Percentiles rank a stretch among this genome's conserved stretches.
phyloP scores from a whole-genome alignment of 2,329 filamentous ascomycete genomes.

The Zymoseptoria pseudotritici region DNA sequence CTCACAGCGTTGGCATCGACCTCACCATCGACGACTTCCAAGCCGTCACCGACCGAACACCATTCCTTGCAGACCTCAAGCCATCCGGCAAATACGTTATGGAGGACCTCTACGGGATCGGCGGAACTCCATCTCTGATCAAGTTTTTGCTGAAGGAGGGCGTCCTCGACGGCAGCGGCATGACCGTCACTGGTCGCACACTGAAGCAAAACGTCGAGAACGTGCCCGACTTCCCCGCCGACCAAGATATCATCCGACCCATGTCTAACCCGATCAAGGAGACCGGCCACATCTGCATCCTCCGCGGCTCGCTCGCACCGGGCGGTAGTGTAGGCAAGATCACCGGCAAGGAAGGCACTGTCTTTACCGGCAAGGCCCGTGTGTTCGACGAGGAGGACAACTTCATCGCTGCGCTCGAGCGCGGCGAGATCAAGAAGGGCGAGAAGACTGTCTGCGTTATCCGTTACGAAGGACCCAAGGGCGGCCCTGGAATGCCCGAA shows the following conservation, averaged over 20 bases:
- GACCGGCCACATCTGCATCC: conserved; percentile 66
- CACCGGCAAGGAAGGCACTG: conserved; percentile 64
- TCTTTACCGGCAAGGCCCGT: conserved; percentile 61
- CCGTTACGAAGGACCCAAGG: conserved; percentile 66
- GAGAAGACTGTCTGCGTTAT: conserved; percentile 73
- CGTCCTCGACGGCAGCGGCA: conserved; percentile 40
- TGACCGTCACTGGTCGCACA: conserved; percentile 46
- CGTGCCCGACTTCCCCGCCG: conserved; percentile 55
- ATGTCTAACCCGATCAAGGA: conserved; percentile 62
- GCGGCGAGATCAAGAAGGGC: conserved; percentile 62
- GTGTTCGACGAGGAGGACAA: conserved; percentile 64
- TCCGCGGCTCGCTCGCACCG: conserved; percentile 61
- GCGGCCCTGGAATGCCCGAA: conserved; percentile 67
- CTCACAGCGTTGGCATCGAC: conserved; percentile 44
- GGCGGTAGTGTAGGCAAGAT: conserved; percentile 68
- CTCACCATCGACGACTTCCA: conserved; percentile 48
- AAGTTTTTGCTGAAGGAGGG: conserved; percentile 46
- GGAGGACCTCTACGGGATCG: conserved; percentile 53
- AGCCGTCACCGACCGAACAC: conserved; percentile 42
- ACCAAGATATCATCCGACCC: conserved; percentile 64
- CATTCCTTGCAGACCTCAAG: conserved; percentile 46
- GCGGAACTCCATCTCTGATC: conserved; percentile 43
- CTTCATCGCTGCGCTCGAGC: conserved; percentile 61
- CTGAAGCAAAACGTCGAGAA: conserved; percentile 46
- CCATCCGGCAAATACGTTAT: conserved; percentile 48